phyloP scores from a whole-genome alignment of 2,329 filamentous ascomycete species.

The Madurella mycetomatis region DNA sequence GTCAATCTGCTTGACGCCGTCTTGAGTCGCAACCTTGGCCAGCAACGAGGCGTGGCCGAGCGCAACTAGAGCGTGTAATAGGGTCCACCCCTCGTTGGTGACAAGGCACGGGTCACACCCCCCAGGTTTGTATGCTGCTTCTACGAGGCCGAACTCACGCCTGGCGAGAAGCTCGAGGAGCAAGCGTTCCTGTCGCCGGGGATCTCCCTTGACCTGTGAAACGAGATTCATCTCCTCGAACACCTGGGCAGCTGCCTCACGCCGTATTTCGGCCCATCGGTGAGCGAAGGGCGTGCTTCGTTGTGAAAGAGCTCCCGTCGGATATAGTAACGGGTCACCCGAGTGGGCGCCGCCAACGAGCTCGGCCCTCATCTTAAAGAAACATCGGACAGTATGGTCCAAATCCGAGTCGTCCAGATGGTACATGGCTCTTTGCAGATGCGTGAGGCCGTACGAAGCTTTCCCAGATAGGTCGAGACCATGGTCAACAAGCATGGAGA shows the following conservation, averaged over 20 bases:
- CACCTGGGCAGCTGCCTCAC: background rate
- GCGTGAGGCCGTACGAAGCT: background rate
- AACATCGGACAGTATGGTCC: too few relatives aligned
- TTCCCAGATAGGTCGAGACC: background rate
- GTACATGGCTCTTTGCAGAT: background rate
- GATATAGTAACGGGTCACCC: too few relatives aligned
- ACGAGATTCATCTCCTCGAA: background rate
- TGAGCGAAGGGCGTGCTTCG: background rate
- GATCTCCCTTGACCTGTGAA: background rate
- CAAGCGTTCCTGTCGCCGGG: background rate
- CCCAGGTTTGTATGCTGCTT: background rate
- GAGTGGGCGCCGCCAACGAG: too few relatives aligned
- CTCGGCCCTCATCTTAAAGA: too few relatives aligned
- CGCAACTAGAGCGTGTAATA: background rate
- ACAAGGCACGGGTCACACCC: background rate
- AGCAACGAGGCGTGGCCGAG: constrained; percentile 3
- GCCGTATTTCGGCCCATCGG: background rate
- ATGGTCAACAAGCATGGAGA: constrained; percentile 2
- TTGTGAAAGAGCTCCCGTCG: too few relatives aligned
- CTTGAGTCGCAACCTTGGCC: constrained; percentile 1
- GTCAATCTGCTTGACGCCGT: background rate
- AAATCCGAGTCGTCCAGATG: too few relatives aligned
- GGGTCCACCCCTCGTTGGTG: background rate
- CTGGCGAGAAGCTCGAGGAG: constrained; percentile 1
- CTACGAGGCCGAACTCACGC: constrained; percentile 1